A percentile compares a stretch with the other conserved stretches of the same genome.
phyloP scores from a whole-genome alignment of 1,284 basidiomycete species.

The Rhodofomes roseus region DNA sequence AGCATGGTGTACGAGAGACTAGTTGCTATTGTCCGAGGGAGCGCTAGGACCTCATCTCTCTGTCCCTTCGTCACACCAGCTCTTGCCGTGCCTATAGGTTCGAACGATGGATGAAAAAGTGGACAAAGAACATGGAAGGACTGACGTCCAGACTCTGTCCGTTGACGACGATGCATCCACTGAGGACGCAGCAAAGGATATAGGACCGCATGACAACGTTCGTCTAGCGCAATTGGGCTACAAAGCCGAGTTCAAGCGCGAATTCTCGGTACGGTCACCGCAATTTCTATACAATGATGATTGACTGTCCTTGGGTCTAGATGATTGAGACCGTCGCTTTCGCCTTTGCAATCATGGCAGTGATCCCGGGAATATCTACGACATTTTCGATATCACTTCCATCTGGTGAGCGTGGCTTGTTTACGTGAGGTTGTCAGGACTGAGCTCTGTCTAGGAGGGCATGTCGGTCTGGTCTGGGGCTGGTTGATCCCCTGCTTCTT shows the following conservation, averaged over 20 bases:
- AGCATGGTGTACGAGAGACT: too few relatives aligned
- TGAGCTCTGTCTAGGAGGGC: constrained; percentile 44
- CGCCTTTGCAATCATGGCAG: constrained; percentile 72
- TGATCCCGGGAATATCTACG: constrained; percentile 63
- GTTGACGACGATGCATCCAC: background rate
- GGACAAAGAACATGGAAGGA: background rate
- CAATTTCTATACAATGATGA: background rate
- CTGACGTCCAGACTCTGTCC: background rate
- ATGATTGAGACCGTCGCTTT: constrained; percentile 62
- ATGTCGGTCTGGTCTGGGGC: constrained; percentile 73
- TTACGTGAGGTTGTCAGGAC: constrained; percentile 27
- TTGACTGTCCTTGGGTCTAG: constrained; percentile 27
- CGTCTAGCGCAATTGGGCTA: constrained; percentile 69
- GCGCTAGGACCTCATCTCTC: too few relatives aligned
- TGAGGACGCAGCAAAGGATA: background rate
- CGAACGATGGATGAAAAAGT: background rate
- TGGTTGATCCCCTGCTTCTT: constrained; percentile 72
- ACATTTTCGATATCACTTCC: constrained; percentile 58
- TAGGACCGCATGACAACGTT: constrained; percentile 37
- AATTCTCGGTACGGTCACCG: constrained; percentile 59
- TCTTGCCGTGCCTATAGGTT: too few relatives aligned
- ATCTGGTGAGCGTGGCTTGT: constrained; percentile 36
- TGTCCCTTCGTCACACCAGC: too few relatives aligned
- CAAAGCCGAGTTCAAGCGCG: constrained; percentile 68
- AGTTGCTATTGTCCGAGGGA: too few relatives aligned